Evolutionary conservation across 1,139 yeast species (phyloP), one percentile per base, ranked within the genome.

Genomic region (Meyerozyma smithsonii): DNA sequence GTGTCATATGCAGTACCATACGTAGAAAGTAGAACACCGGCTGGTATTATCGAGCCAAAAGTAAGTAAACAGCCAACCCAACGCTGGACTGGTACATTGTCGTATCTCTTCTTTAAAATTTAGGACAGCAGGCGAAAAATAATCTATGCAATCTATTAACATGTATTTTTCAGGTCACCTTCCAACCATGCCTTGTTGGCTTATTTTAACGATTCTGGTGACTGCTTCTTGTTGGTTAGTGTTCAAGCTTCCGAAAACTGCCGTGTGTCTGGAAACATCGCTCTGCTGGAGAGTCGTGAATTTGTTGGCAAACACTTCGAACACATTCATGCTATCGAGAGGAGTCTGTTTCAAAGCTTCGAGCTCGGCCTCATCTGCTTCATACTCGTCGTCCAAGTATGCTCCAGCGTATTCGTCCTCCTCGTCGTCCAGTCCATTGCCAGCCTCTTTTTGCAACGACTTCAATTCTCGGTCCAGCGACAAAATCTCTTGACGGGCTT

Each of bases 331-430:
- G 17, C 56, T 49, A 51, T 77, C 81, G 40, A 77, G 61, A 10
- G 79, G 78, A 2, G 80, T 74, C 43, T 68, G 72, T 47, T 70
- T 75, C 58, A 72, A 60, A 23, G 80, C 73, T 47, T 76, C 81
- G 45, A 74, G 67, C 43, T 74, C 76, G 10, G 79, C 81, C 40
- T 72, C 77, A 39, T 73, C 78, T 15, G 66, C 70, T 44, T 68
- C 77, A 28, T 62, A 64, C 24, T 70, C 75, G 16, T 68, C 77
- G 5, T 61, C 54, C 35, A 54, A 65, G 35, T 57, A 62, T 28
- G 55, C 61, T 15, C 58, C 66, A 8, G 52, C 59, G 33, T 44
- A 51, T 10, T 46, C 71, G 16, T 58, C 62, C 4, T 51, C 62
- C 8, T 60, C 68, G 12, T 57, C 64, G 12, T 59, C 67, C 5